Evolutionary conservation across 331 rosid genomes (phyloP), one percentile per base, ranked within the genome.

Genomic region (Pyrus hybrid): DNA sequence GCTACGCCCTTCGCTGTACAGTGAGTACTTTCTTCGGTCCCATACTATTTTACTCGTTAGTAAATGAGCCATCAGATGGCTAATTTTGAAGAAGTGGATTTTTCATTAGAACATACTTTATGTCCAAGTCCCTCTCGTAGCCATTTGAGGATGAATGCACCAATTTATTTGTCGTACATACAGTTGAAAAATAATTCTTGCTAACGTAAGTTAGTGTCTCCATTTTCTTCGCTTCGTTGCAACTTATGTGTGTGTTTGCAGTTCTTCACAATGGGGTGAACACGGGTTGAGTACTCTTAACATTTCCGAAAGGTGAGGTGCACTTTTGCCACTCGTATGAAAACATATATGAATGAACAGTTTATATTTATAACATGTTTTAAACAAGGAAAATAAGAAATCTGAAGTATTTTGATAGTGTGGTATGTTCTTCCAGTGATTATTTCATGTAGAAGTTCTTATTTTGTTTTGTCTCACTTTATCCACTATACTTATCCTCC

Each of bases 1-100:
- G 45, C 45, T 37, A 37, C 41, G 53, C 63, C 72, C 77, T 74
- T 58, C 65, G 61, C 56, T 80, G 83, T 68, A 74, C 63, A 74
- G 79, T 25, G 25, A 60, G 45, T 47, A 63, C 32, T 47, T 49
- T 68, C 60, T 17, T 63, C 25, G 2, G 8, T 47, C 20, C 43
- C 43, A 32, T 49, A 49, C 25, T 8, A 4, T 49, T 41, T 63
- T 45, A 63, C 25, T 18, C 45, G 29, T 49, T 16, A 6, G 67
- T 62, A 37, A 12, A 43, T 12, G 29, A 63, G 13, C 11, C 51
- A 13, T 45, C 53, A n/a, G 29, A 74, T n/a, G 29, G 32, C 63
- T 62, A 49, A 30, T 71, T 71, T 71, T 71, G 64, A 71, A 37
- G 45, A 9, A 62, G 67, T 11, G 12, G 28, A 12, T 6, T 20